Conservation (phyloP, 1,284 basidiomycete genomes). For the Cystobasidium sp. region DNA sequence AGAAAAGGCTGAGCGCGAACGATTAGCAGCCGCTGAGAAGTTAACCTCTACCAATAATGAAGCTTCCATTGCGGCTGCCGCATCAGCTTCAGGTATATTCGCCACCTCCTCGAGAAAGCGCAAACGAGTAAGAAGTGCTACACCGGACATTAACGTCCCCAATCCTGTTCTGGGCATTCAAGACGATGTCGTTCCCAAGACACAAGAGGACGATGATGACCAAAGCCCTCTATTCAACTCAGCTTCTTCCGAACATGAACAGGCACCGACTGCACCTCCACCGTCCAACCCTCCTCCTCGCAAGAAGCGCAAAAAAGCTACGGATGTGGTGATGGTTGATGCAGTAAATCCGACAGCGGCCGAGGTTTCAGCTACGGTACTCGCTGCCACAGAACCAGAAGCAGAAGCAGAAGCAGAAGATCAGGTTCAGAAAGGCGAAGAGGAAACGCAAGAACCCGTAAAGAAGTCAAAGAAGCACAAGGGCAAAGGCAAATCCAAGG, state of each 20-base stretch:
- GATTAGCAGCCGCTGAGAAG: neutral
- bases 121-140: too few relatives aligned
- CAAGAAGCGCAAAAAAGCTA: too few relatives aligned
- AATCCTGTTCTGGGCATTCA: too few relatives aligned
- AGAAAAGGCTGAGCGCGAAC: constrained; percentile 1
- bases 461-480: neutral
- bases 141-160: too few relatives aligned
- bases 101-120: constrained; percentile 1
- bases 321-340: too few relatives aligned
- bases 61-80: neutral
- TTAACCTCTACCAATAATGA: neutral
- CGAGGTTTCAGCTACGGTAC: too few relatives aligned
- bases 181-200: too few relatives aligned
- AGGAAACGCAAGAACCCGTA: neutral
- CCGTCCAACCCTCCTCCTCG: too few relatives aligned
- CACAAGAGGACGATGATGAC: neutral
- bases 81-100: neutral
- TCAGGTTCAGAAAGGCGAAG: neutral
- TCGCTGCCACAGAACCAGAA: neutral
- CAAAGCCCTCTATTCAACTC: neutral
- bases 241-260: too few relatives aligned
- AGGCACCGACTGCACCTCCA: too few relatives aligned
- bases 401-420: neutral
- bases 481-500: neutral
- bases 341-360: too few relatives aligned